phyloP scores from a whole-genome alignment of 371 early-diverging fungal genomes.

The Conidiobolus incongruus region DNA sequence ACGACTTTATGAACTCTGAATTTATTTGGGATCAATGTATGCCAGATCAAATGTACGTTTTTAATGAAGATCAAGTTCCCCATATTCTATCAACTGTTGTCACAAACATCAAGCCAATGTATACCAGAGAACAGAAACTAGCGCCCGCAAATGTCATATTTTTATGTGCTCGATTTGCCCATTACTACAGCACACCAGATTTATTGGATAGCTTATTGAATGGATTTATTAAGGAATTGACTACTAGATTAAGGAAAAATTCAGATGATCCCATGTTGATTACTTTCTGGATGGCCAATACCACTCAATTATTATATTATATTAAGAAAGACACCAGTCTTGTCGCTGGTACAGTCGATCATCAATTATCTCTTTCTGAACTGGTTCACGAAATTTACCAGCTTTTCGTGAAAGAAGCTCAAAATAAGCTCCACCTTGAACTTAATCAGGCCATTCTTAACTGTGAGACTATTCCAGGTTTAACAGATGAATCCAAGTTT shows the following conservation, averaged over 20 bases:
- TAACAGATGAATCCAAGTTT: neutral
- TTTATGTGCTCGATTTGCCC: constrained; percentile 36
- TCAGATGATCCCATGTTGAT: constrained; percentile 18
- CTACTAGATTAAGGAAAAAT: constrained; percentile 29
- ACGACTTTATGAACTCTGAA: constrained; percentile 7
- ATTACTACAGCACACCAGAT: constrained; percentile 44
- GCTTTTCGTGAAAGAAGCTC: constrained; percentile 25
- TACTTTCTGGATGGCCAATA: constrained; percentile 70
- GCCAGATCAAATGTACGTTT: constrained; percentile 81
- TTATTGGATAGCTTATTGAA: constrained; percentile 40
- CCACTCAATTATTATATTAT: constrained; percentile 44
- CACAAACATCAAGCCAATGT: constrained; percentile 26
- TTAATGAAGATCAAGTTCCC: constrained; percentile 36
- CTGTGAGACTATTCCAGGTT: constrained; percentile 36
- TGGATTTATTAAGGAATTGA: constrained; percentile 30
- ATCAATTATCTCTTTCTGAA: constrained; percentile 36
- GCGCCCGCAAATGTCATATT: constrained; percentile 70
- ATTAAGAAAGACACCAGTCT: constrained; percentile 54
- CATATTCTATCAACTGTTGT: constrained; percentile 47
- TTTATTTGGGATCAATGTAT: constrained; percentile 58
- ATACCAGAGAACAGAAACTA: constrained; percentile 26
- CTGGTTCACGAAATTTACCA: constrained; percentile 25
- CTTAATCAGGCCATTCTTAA: constrained; percentile 45
- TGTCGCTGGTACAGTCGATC: constrained; percentile 21
- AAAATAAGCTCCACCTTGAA: constrained; percentile 26